Conservation (phyloP, 768 basidiomycete genomes). For the Leccinum ochraceum region DNA sequence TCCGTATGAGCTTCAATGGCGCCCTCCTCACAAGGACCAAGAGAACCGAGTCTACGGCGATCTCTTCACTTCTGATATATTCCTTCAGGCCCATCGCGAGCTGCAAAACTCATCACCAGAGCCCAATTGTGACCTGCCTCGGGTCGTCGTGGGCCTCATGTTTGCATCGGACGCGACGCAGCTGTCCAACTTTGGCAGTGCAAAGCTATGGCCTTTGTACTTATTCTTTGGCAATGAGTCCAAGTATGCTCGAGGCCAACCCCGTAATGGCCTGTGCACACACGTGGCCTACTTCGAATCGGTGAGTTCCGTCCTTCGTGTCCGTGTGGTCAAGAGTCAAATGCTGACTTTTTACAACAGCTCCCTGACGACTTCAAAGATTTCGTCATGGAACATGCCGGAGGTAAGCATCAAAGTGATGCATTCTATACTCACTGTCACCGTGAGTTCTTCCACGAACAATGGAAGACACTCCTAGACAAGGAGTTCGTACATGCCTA, state of each 20-base stretch:
- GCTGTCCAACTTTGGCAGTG: not conserved
- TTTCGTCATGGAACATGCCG: not conserved
- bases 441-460: not conserved
- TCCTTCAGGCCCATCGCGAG: not conserved
- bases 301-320: not conserved
- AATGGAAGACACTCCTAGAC: not conserved
- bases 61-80: not conserved
- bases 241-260: not conserved
- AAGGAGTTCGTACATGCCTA: too few species aligned
- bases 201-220: not conserved
- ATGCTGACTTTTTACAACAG: not conserved
- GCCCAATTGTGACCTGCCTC: not conserved
- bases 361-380: not conserved
- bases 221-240: not conserved
- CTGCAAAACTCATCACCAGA: not conserved
- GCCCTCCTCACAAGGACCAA: not conserved
- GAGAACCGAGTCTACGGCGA: not conserved
- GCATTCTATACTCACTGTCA: not conserved
- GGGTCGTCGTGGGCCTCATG: not conserved
- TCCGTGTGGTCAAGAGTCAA: not conserved
- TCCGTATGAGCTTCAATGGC: not conserved
- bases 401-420: not conserved
- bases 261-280: not conserved
- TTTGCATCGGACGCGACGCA: not conserved
- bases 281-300: not conserved